These are phyloP conservation scores for Saccharomycopsis capsularis DNA, from an alignment of 805 yeast genomes.

Conservation along the genomic window DNA sequence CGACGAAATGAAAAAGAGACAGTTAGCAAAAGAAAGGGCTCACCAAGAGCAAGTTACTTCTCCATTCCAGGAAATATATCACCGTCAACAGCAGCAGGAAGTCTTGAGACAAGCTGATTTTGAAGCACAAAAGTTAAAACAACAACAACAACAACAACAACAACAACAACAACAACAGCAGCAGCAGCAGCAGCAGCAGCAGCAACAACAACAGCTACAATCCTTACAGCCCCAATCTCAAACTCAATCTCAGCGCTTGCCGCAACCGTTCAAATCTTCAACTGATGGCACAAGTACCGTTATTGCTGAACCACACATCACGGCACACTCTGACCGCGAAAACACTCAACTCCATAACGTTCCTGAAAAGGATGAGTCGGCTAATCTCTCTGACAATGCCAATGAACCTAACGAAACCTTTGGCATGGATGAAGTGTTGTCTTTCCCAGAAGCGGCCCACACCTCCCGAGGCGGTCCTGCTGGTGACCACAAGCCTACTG, in stretches of 20 bases:
- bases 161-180: neutral
- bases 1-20: slow-evolving; percentile 72
- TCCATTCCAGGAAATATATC: slow-evolving; percentile 9
- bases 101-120: slow-evolving; percentile 14
- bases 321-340: neutral
- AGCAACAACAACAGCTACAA: slow-evolving; percentile 17
- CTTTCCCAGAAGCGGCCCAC: slow-evolving; percentile 38
- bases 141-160: slow-evolving; percentile 23
- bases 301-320: neutral
- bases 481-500: neutral
- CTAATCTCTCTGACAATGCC: neutral
- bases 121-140: slow-evolving; percentile 25
- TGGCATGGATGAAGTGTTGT: slow-evolving; percentile 27
- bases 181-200: slow-evolving; percentile 18
- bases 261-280: neutral
- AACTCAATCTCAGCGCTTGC: neutral
- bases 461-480: slow-evolving; percentile 26
- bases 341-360: neutral
- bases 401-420: slow-evolving; percentile 25
- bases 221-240: neutral
- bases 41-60: slow-evolving; percentile 11
- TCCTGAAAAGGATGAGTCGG: neutral
- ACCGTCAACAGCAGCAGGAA: slow-evolving; percentile 10
- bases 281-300: neutral
- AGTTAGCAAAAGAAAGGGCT: slow-evolving; percentile 47